Percentiles rank a stretch among this genome's conserved stretches.
These are phyloP conservation scores for Rhodotorula sp. DNA, from an alignment of 1,284 basidiomycete genomes.

Conservation along the genomic window DNA sequence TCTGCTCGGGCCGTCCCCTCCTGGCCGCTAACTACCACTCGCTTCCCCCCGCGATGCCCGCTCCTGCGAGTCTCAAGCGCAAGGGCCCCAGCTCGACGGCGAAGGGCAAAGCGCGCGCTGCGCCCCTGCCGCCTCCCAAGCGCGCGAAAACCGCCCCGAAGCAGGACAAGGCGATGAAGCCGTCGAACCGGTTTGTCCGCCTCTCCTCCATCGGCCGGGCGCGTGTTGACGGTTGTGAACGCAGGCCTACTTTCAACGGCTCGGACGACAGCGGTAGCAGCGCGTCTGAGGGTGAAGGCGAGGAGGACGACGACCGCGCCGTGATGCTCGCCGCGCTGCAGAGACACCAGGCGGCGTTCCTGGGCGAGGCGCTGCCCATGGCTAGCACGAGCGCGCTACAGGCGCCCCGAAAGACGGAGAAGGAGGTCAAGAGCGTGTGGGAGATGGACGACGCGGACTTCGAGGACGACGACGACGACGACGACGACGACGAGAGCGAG, in stretches of 20 bases:
- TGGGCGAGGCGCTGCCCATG: background rate
- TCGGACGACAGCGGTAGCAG: background rate
- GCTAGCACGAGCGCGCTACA: background rate
- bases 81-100: background rate
- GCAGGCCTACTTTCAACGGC: background rate
- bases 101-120: background rate
- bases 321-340: conserved; percentile 30
- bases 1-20: background rate
- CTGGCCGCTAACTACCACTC: background rate
- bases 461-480: conserved; percentile 27
- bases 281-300: background rate
- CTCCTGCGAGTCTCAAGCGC: background rate
- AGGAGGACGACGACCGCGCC: background rate
- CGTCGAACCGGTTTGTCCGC: conserved; percentile 18
- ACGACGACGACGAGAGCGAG: conserved; percentile 20
- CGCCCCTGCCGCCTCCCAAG: conserved; percentile 4
- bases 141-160: background rate
- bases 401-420: background rate
- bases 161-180: background rate
- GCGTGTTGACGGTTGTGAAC: background rate
- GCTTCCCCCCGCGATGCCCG: background rate
- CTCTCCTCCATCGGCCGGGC: background rate
- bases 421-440: conserved; percentile 34
- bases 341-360: conserved; percentile 24
- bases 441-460: conserved; percentile 38